Base-by-base conservation (phyloP, 1,139 yeast genomes). In the Sugiyamaella japonica region DNA sequence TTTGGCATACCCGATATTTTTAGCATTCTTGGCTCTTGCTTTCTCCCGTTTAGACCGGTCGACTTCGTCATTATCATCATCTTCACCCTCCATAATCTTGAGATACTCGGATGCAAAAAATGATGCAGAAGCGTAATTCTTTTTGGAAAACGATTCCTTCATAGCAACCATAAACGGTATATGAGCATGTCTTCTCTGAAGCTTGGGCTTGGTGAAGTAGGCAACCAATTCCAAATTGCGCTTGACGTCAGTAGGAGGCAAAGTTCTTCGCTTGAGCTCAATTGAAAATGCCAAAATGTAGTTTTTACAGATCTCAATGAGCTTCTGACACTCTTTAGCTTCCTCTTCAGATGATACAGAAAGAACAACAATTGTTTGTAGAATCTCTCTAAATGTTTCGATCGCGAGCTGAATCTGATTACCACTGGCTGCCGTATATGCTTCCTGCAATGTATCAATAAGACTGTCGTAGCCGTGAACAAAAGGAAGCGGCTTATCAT, bases 161-260 rank as follows among this genome's bases (percentile, higher is more conserved):
- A 93, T 88, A 40, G 99, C 99, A 57, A 90, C 96, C 70, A 89
- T 95, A 65, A 90, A 78, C 9, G 99, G 97, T 67, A 90, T 86
- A 53, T 86, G 81, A 59, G 85, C 83, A 71, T 95, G 99, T 6
- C 86, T 85, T 46, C 88, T 84, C 63, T 88, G 90, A 63, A 95
- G 80, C 63, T 85, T 82, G 40, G 91, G 85, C 68, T 83, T 83
- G 15, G 99, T 89, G 76, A 95, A 95, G 73, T 91, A 93, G 0
- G 98, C 96, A 5, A 98, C 98, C 63, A 95, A 78, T 71, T 93
- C 99, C 67, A 95, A 79, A 68, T 89, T 90, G 60, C 98, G 85
- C 73, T 89, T 86, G 58, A 87, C 86, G 57, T 89, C 89, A 57
- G 87, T 86, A 3, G 85, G 76, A 39, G 86, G 89, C 56, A 91